These are phyloP conservation scores for Vitis amurensis DNA, from an alignment of 164 flowering plant species.

Conservation along the genomic window DNA sequence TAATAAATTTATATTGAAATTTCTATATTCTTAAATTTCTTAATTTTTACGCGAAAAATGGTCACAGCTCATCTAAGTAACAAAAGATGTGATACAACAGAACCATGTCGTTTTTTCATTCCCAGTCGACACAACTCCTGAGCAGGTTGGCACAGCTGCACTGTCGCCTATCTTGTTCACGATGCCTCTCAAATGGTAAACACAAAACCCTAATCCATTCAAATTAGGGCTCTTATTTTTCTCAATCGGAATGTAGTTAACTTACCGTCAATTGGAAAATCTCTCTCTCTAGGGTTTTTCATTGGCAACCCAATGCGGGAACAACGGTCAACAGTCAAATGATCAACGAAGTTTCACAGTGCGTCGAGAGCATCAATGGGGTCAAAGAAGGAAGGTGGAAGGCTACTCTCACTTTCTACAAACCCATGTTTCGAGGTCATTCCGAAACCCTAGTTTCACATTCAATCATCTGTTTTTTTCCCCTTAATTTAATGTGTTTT, in stretches of 20 bases:
- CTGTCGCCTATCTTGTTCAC: neutral
- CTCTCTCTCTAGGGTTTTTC: constrained; percentile 60
- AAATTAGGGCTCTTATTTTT: neutral
- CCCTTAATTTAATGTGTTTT: neutral
- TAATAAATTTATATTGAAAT: too few species aligned
- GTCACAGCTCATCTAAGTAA: too few species aligned
- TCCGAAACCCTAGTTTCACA: neutral
- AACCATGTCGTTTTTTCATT: too few species aligned
- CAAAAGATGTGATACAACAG: too few species aligned
- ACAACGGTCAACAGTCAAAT: constrained; percentile 73
- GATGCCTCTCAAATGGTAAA: constrained; percentile 50
- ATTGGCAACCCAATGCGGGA: constrained; percentile 90
- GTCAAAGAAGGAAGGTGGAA: constrained; percentile 88
- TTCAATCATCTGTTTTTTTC: neutral
- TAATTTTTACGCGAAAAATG: too few species aligned
- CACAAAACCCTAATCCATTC: neutral
- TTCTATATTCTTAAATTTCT: too few species aligned
- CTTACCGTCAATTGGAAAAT: neutral
- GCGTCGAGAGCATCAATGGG: constrained; percentile 79
- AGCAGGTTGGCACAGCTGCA: too few species aligned
- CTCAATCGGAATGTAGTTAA: neutral
- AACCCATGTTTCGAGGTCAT: constrained; percentile 59
- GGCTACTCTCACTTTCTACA: constrained; percentile 65
- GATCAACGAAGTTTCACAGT: constrained; percentile 74
- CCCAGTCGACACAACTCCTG: too few species aligned